These are phyloP conservation scores for Schoenoplectus tabernaemontani DNA, from an alignment of 202 grass and related monocot species.

Conservation along the genomic window DNA sequence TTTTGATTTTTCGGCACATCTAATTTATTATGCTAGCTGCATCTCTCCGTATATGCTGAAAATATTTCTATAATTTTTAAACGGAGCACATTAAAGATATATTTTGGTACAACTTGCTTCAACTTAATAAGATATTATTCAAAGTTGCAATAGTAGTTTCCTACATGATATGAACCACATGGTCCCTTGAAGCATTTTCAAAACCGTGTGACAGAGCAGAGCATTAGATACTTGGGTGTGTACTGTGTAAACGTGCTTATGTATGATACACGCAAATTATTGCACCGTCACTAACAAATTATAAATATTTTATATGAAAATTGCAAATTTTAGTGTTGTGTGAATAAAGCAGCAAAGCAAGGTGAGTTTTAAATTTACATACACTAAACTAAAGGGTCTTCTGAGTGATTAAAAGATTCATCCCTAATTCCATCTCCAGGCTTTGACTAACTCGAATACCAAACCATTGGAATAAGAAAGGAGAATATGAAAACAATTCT, in stretches of 20 bases:
- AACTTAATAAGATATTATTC: neutral
- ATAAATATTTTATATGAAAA: neutral
- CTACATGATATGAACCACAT: conserved; percentile 1
- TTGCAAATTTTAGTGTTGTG: neutral
- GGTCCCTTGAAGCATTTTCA: neutral
- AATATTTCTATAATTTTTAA: no score
- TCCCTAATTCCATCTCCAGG: neutral
- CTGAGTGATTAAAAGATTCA: no score
- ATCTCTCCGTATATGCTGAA: no score
- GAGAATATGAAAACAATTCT: neutral
- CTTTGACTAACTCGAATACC: neutral
- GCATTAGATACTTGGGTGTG: neutral
- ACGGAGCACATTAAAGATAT: neutral
- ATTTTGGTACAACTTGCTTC: neutral
- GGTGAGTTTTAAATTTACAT: neutral
- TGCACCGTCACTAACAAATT: neutral
- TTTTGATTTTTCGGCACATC: no score
- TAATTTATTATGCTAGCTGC: no score
- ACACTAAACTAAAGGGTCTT: neutral
- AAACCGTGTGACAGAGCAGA: neutral
- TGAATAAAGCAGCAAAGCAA: neutral
- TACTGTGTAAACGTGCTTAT: neutral
- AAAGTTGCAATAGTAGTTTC: neutral
- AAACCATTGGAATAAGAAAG: neutral
- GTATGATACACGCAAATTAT: neutral